Conservation (phyloP, 345 rosid species). For the Moricandia arvensis region DNA sequence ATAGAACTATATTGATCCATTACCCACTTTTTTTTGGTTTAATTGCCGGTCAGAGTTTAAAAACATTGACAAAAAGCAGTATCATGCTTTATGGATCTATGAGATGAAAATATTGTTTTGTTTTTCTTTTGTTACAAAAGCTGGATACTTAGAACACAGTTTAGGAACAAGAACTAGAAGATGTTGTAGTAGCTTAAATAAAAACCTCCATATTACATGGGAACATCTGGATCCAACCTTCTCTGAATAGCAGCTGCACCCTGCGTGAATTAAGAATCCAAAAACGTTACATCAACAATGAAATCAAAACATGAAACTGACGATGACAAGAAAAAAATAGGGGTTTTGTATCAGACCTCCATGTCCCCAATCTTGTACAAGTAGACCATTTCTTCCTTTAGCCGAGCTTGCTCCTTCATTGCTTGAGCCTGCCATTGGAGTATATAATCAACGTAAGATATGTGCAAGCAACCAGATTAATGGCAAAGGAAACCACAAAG, state of each 20-base stretch:
- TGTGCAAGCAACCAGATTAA: neutral
- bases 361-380: constrained; percentile 87
- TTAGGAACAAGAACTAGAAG: neutral
- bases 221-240: constrained; percentile 74
- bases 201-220: constrained; percentile 42
- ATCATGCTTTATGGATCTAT: neutral
- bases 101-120: neutral
- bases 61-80: neutral
- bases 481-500: neutral
- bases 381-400: constrained; percentile 91
- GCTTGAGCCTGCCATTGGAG: constrained; percentile 68
- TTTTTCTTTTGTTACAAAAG: constrained; percentile 2
- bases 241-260: constrained; percentile 76
- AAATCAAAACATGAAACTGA: neutral
- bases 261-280: constrained; percentile 23
- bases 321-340: neutral
- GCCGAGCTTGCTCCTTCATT: constrained; percentile 91
- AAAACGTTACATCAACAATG: neutral
- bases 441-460: neutral
- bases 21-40: too few species aligned
- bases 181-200: neutral
- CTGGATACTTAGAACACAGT: constrained; percentile 1
- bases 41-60: too few species aligned
- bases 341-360: constrained; percentile 51
- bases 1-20: too few species aligned